Conservation (phyloP, 495 filamentous ascomycete genomes). For the Letharia lupina region DNA sequence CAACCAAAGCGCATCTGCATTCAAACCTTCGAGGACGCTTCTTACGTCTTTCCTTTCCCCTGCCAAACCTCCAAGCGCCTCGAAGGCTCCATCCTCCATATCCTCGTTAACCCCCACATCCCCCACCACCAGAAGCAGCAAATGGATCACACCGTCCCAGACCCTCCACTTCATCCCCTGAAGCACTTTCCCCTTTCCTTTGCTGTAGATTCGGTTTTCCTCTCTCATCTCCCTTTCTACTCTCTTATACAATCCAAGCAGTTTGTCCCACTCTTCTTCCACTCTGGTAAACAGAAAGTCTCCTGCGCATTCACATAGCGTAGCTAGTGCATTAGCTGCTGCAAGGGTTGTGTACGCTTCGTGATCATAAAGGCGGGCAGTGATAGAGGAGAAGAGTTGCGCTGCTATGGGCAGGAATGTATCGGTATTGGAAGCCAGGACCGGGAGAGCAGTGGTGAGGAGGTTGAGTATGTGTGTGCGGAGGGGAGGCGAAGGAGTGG, state of each 20-base stretch:
- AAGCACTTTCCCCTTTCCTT: constrained; percentile 32
- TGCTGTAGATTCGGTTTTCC: constrained; percentile 28
- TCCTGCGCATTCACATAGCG: constrained; percentile 50
- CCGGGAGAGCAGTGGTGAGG: constrained; percentile 56
- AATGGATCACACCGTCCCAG: constrained; percentile 49
- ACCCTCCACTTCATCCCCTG: constrained; percentile 34
- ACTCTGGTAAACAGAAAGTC: constrained; percentile 72
- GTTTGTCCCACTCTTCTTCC: constrained; percentile 56
- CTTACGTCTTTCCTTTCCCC: constrained; percentile 40
- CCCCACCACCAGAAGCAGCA: constrained; percentile 45
- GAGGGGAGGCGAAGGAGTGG: constrained; percentile 67
- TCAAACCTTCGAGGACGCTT: constrained; percentile 47
- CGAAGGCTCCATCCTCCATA: constrained; percentile 60
- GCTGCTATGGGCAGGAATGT: constrained; percentile 83
- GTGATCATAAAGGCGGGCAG: constrained; percentile 49
- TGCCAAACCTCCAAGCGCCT: constrained; percentile 47
- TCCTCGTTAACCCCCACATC: constrained; percentile 52
- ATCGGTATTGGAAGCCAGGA: constrained; percentile 64
- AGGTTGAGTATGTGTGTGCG: constrained; percentile 69
- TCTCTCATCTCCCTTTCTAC: constrained; percentile 15
- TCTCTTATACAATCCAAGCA: constrained; percentile 41
- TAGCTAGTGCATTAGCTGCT: constrained; percentile 24
- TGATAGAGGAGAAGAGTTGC: constrained; percentile 75
- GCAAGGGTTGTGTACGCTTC: constrained; percentile 27
- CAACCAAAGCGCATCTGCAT: constrained; percentile 70